Evolutionary conservation across 2,329 filamentous ascomycete genomes (phyloP), one percentile per base, ranked within the genome.

Genomic region (Chaetomiaceae sp.): DNA sequence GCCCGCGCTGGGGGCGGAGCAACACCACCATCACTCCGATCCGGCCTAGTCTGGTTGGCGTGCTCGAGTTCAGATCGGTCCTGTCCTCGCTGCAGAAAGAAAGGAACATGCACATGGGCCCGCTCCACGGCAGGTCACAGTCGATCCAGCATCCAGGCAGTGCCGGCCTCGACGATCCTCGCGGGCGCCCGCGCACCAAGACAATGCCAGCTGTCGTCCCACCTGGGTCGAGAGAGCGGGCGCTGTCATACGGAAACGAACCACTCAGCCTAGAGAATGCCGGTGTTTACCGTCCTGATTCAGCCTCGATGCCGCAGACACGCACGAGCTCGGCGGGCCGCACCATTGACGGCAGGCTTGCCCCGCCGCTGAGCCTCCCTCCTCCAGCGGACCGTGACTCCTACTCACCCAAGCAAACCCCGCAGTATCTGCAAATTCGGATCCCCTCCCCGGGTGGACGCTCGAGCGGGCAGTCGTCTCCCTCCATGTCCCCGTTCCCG

Each of bases 51-150:
- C 75, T 99, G 43, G 87, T 99, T 3, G 94, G 94, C 39, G 94
- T 89, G 8, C 76, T 99, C 53, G 94, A 99, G 70, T 99, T 99
- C 63, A 82, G 91, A 62, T 92, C 92, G 2, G 87, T 96, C 3
- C 75, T 99, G 42, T 87, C 89, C n/a, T 91, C 91, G 3, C 72
- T 99, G 53, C 85, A 95, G 64, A 88, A 85, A 59, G 88, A 90
- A 52, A 83, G 88, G 64, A 94, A 89, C 59, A 63, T 61, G 60
- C 60, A 64, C 22, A 34, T 61, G 39, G 45, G 59, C 39, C 59
- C 57, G 25, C 50, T 64, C 8, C 59, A 58, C 11, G 46, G 46
- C 11, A 57, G 63, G 25, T 44, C 49, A 7, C 69, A 72, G 37
- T 75, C 74, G 0, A 67, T 60, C 33, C 58, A 65, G 27, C 59